phyloP scores from a whole-genome alignment of 768 basidiomycete species.

The Russula dissimulans region DNA sequence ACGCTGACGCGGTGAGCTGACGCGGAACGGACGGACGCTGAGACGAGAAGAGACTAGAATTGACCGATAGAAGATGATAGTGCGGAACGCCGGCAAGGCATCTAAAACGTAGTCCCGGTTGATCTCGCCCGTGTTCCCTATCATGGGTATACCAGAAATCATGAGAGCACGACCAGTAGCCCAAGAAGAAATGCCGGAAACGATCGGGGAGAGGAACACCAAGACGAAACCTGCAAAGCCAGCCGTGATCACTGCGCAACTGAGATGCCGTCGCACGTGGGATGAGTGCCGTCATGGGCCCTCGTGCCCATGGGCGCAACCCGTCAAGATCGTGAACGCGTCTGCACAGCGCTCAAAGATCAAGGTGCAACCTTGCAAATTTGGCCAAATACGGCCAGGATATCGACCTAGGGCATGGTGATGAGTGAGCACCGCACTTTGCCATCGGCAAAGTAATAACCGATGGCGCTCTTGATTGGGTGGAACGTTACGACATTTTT shows the following conservation, averaged over 20 bases:
- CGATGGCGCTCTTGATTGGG: conserved; percentile 51
- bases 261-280: conserved; percentile 76
- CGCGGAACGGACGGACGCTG: too few species aligned
- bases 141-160: conserved; percentile 85
- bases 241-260: conserved; percentile 58
- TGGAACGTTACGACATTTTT: conserved; percentile 76
- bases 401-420: conserved; percentile 86
- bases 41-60: too few species aligned
- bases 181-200: conserved; percentile 80
- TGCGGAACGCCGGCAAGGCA: conserved; percentile 79
- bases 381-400: conserved; percentile 85
- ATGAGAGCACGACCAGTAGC: conserved; percentile 81
- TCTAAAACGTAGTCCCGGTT: conserved; percentile 88
- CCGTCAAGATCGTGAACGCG: conserved; percentile 73
- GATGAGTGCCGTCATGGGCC: conserved; percentile 72
- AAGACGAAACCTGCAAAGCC: conserved; percentile 74
- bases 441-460: conserved; percentile 41
- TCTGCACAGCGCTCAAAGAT: conserved; percentile 85
- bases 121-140: conserved; percentile 71
- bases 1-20: too few species aligned
- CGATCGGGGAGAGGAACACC: conserved; percentile 86
- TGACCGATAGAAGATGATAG: too few species aligned
- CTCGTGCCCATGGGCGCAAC: conserved; percentile 68
- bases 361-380: conserved; percentile 72
- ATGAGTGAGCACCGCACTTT: conserved; percentile 80